Percentiles rank a stretch among this genome's conserved stretches.
phyloP scores from a whole-genome alignment of 2,329 filamentous ascomycete genomes.

The Botryotinia globosa region DNA sequence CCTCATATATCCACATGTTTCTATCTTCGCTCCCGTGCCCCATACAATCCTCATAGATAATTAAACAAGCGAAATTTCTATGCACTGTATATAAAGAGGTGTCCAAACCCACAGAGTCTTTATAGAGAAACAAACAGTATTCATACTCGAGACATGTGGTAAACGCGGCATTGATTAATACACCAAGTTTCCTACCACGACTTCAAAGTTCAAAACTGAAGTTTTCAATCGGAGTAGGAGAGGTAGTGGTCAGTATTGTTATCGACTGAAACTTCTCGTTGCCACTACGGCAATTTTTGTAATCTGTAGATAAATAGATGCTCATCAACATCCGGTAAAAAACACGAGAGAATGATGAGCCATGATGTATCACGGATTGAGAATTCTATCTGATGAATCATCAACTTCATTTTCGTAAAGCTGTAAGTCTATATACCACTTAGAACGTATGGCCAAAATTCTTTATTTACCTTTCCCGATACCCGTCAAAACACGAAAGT shows the following conservation, averaged over 20 bases:
- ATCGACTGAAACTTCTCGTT: too few relatives aligned
- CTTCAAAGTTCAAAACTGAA: background rate
- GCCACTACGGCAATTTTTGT: background rate
- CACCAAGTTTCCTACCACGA: background rate
- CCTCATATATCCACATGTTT: background rate
- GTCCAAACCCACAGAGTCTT: background rate
- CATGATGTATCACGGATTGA: too few relatives aligned
- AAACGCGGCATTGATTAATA: fast-evolving
- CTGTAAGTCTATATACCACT: too few relatives aligned
- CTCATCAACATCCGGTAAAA: too few relatives aligned
- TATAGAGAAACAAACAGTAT: background rate
- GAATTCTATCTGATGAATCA: too few relatives aligned
- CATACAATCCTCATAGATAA: background rate
- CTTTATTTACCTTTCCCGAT: too few relatives aligned
- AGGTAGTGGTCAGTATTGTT: background rate
- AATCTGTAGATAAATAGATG: background rate
- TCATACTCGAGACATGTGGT: background rate
- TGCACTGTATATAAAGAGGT: background rate
- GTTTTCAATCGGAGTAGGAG: too few relatives aligned
- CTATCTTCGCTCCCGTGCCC: fast-evolving
- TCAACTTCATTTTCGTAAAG: too few relatives aligned
- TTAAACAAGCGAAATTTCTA: background rate
- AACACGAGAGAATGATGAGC: too few relatives aligned
- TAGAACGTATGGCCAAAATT: too few relatives aligned
- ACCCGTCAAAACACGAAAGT: too few relatives aligned